Base-by-base conservation (phyloP, 768 basidiomycete genomes). In the Thelephora aurantiotincta region DNA sequence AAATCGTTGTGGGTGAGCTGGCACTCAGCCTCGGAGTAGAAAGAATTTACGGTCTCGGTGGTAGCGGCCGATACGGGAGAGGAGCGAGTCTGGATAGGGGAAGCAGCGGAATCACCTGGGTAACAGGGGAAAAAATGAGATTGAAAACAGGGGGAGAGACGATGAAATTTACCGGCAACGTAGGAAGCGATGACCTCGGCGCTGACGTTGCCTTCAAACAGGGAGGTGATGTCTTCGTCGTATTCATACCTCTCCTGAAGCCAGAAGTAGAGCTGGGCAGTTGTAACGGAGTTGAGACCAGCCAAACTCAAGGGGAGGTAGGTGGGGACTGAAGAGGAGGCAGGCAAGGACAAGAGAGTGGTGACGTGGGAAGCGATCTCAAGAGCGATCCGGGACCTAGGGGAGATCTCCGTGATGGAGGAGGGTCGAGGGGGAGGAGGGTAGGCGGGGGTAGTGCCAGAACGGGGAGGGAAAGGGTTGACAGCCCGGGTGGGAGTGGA, bases 191-290 rank as follows among this genome's bases (percentile, higher is more conserved):
- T 22, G 19, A 35, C 20, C 45, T 33, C 45, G n/a, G 45, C 23
- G n/a, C 30, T 46, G n/a, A 46, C 14, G 14, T 35, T 20, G 19
- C 33, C 45, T 5, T 33, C 45, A 14, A 46, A 35, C 14, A 46
- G 34, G 19, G n/a, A 14, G 22, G 45, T 33, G 30, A 46, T 30
- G 14, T 46, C 45, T 9, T 46, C 30, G n/a, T 46, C 45, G 34
- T 46, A 46, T 14, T 46, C 45, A 26, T 46, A 46, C 34, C 34
- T 46, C 6, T 35, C 45, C 45, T 46, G 45, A 22, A 46, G 20
- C 45, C 45, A 46, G 30, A 46, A 46, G 45, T 33, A 46, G 12
- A 46, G 26, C 19, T 46, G 45, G 34, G 45, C 34, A 26, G 45
- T 35, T 5, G 45, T 33, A 20, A 46, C 34, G 5, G 45, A 46